These are phyloP conservation scores for Furcasterigmium sp. DNA, from an alignment of 2,329 filamentous ascomycete genomes.

Conservation along the genomic window DNA sequence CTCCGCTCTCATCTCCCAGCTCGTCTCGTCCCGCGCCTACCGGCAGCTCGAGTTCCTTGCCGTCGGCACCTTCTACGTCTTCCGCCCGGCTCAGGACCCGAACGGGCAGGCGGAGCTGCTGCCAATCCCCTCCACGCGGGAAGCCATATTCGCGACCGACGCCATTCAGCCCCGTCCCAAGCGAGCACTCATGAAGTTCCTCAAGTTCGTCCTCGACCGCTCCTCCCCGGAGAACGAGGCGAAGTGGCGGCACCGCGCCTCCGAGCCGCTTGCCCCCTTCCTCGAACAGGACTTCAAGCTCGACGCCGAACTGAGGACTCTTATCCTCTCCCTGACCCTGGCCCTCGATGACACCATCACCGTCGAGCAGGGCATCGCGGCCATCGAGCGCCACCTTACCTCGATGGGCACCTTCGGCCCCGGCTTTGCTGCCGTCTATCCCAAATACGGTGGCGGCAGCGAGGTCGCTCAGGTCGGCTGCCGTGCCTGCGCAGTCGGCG, in stretches of 20 bases:
- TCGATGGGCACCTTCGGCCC: constrained; percentile 86
- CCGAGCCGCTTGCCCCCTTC: constrained; percentile 52
- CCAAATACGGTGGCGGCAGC: constrained; percentile 87
- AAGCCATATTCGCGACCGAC: constrained; percentile 82
- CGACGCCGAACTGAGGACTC: constrained; percentile 61
- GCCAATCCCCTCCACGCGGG: constrained; percentile 80
- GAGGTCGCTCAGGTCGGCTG: constrained; percentile 91
- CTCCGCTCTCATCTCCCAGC: constrained; percentile 68
- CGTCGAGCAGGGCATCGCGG: constrained; percentile 61
- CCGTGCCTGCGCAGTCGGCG: constrained; percentile 84
- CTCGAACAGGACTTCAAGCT: constrained; percentile 60
- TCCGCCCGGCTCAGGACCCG: constrained; percentile 31
- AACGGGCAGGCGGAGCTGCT: constrained; percentile 36
- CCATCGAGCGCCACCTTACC: constrained; percentile 72
- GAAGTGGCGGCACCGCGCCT: constrained; percentile 53
- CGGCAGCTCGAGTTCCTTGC: constrained; percentile 90
- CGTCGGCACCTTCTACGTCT: constrained; percentile 88
- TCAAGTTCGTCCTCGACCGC: constrained; percentile 78
- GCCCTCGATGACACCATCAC: constrained; percentile 60
- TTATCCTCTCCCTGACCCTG: constrained; percentile 63
- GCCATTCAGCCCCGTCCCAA: constrained; percentile 76
- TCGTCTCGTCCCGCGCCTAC: constrained; percentile 87
- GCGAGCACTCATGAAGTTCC: constrained; percentile 84
- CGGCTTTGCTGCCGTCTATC: constrained; percentile 83
- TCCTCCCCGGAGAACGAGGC: constrained; percentile 51